These are phyloP conservation scores for Adiantum capillusveneris DNA, from an alignment of 75 land plant genomes.

Conservation along the genomic window DNA sequence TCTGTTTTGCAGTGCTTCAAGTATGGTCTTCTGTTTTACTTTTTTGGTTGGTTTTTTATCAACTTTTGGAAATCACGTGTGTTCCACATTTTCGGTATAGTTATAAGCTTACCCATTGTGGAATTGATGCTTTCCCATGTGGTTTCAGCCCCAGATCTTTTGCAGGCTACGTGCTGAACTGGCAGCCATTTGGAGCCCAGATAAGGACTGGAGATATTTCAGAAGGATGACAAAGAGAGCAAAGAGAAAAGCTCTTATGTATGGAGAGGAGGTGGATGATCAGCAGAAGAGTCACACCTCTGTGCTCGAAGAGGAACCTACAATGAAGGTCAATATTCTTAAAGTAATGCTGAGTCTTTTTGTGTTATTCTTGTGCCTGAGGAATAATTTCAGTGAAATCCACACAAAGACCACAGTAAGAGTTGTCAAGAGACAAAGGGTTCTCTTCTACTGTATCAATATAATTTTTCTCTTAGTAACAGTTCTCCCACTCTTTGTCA, in stretches of 20 bases:
- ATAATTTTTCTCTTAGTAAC: too few species aligned
- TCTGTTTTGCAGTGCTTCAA: constrained; percentile 94
- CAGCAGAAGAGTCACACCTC: constrained; percentile 11
- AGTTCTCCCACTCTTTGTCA: too few species aligned
- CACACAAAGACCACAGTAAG: too few species aligned
- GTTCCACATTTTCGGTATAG: too few species aligned
- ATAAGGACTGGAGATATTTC: constrained; percentile 33
- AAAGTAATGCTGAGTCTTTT: too few species aligned
- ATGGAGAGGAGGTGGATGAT: constrained; percentile 13
- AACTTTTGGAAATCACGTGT: too few species aligned
- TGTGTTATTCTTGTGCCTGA: too few species aligned
- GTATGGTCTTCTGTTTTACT: constrained; percentile 19
- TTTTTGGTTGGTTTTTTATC: not conserved
- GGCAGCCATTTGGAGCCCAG: constrained; percentile 79
- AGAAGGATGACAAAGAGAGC: constrained; percentile 42
- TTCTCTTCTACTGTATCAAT: too few species aligned
- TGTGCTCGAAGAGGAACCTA: constrained; percentile 25
- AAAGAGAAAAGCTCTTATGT: constrained; percentile 18
- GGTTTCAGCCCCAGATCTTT: constrained; percentile 64
- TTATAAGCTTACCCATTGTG: too few species aligned
- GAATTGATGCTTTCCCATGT: too few species aligned
- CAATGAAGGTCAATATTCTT: constrained; percentile 48
- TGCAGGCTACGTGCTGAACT: constrained; percentile 62
- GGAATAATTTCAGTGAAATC: too few species aligned
- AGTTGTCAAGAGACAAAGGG: too few species aligned